A percentile compares a stretch with the other conserved stretches of the same genome.
Evolutionary conservation across 306 rosid species (phyloP).

Genomic region (Cicer arietinum): DNA sequence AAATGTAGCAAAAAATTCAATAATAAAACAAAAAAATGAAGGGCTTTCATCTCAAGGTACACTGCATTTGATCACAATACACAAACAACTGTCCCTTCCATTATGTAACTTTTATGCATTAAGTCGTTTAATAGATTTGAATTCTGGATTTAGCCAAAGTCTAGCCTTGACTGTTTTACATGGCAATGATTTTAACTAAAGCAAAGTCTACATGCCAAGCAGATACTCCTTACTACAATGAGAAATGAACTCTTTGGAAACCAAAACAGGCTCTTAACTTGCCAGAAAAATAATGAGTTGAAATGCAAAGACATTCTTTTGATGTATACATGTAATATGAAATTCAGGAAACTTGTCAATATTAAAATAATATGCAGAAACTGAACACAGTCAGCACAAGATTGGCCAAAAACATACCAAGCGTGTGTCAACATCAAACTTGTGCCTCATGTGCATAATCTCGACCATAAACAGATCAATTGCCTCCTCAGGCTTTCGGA

Average conservation of each 20-base stretch:
- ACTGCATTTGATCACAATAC: too few species aligned
- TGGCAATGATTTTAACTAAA: not conserved
- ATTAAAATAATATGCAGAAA: not conserved
- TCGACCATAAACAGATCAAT: conserved; percentile 98
- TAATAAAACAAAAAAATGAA: too few species aligned
- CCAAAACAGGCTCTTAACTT: not conserved
- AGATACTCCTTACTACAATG: not conserved
- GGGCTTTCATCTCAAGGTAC: too few species aligned
- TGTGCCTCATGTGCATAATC: conserved; percentile 98
- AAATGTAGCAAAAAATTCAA: too few species aligned
- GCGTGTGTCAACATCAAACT: conserved; percentile 91
- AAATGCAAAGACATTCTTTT: not conserved
- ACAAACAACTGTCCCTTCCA: too few species aligned
- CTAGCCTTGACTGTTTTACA: not conserved
- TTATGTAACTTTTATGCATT: too few species aligned
- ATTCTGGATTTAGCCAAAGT: too few species aligned
- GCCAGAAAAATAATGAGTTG: not conserved
- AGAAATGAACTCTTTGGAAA: not conserved
- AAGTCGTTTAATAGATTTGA: too few species aligned
- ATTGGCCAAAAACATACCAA: conserved; percentile 66
- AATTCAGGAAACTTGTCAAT: not conserved
- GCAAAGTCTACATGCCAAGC: not conserved
- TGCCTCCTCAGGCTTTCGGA: conserved; percentile 85
- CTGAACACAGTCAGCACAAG: conserved; percentile 2
- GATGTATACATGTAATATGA: too few species aligned